phyloP scores from a whole-genome alignment of 2,329 filamentous ascomycete genomes.

The Alternaria sp. region DNA sequence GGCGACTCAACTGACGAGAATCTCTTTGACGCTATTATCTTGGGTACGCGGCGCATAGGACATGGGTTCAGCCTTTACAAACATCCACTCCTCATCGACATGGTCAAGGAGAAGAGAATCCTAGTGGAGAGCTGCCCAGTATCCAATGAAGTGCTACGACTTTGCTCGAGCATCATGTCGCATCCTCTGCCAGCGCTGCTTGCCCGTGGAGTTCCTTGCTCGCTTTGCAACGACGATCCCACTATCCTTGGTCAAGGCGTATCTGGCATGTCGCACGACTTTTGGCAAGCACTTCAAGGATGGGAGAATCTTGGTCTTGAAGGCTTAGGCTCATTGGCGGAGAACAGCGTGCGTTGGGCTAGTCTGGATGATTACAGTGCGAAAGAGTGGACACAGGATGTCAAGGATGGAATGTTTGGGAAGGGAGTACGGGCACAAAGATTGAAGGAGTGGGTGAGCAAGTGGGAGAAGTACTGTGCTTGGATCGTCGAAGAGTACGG shows the following conservation, averaged over 20 bases:
- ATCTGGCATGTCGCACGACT: slow-evolving; percentile 87
- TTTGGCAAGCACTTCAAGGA: slow-evolving; percentile 90
- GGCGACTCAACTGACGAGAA: slow-evolving; percentile 80
- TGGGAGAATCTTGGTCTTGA: slow-evolving; percentile 91
- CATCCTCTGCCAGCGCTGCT: slow-evolving; percentile 85
- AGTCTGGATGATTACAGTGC: slow-evolving; percentile 80
- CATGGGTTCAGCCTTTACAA: slow-evolving; percentile 90
- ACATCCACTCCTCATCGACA: slow-evolving; percentile 85
- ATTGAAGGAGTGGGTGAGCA: slow-evolving; percentile 77
- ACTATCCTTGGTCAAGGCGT: slow-evolving; percentile 84
- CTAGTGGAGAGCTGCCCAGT: slow-evolving; percentile 90
- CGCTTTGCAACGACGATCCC: slow-evolving; percentile 89
- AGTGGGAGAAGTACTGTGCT: slow-evolving; percentile 89
- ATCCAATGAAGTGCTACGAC: slow-evolving; percentile 83
- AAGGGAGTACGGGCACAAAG: slow-evolving; percentile 72
- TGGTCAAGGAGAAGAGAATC: slow-evolving; percentile 87
- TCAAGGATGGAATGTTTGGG: slow-evolving; percentile 77
- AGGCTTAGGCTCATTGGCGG: slow-evolving; percentile 82
- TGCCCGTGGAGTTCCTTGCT: slow-evolving; percentile 81
- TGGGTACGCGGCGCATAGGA: slow-evolving; percentile 87
- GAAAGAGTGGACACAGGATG: slow-evolving; percentile 73
- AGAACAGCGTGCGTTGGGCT: slow-evolving; percentile 92
- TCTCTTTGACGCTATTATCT: slow-evolving; percentile 84
- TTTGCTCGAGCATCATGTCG: slow-evolving; percentile 76
- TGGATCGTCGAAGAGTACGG: slow-evolving; percentile 85